phyloP scores from a whole-genome alignment of 345 rosid genomes.

The Lepidium sativum region DNA sequence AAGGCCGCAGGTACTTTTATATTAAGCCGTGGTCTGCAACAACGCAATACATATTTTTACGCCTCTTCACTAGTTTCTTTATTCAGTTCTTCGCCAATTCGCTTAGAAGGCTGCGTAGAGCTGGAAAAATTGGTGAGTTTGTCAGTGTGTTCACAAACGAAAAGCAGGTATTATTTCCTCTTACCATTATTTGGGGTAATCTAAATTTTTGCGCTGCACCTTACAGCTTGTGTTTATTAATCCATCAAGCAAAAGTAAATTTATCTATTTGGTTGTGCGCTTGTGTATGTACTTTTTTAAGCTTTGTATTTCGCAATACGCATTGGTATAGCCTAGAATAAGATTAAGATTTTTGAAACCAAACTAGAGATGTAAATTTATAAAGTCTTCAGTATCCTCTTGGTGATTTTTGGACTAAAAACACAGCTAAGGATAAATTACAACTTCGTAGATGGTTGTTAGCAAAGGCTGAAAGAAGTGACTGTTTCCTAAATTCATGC shows the following conservation, averaged over 20 bases:
- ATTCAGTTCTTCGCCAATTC: slow-evolving; percentile 58
- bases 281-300: background rate
- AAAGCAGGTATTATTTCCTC: slow-evolving; percentile 75
- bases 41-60: background rate
- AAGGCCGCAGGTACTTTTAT: slow-evolving; percentile 68
- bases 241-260: background rate
- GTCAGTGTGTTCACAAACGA: slow-evolving; percentile 81
- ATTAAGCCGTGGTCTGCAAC: background rate
- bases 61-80: slow-evolving; percentile 1
- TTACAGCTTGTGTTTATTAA: background rate
- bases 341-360: background rate
- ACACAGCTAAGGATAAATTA: background rate
- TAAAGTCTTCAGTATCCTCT: background rate
- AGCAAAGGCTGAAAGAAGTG: no score
- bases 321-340: background rate
- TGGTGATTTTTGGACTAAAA: background rate
- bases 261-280: background rate
- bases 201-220: background rate
- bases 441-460: no score
- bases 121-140: slow-evolving; percentile 88
- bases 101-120: slow-evolving; percentile 77
- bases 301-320: background rate
- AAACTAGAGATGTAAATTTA: background rate
- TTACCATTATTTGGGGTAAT: background rate
- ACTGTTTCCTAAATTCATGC: no score